Evolutionary conservation across 116 monocot species (phyloP).

Genomic region (Cymodocea nodosa): DNA sequence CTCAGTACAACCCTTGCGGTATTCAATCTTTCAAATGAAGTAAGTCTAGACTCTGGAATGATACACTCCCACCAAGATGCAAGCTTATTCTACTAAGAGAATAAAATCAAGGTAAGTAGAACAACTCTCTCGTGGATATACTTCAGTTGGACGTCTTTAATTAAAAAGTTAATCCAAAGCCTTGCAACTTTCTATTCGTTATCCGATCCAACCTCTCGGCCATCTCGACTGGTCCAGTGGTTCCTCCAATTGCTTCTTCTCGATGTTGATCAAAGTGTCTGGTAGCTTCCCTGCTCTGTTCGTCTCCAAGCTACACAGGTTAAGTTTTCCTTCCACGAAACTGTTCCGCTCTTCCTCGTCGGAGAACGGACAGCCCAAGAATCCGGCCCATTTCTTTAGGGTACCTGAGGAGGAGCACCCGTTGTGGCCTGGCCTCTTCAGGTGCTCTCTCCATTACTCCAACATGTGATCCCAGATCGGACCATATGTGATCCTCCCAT

Average conservation of each 20-base stretch:
- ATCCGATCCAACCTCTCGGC: slow-evolving; percentile 12
- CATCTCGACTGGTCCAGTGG: slow-evolving; percentile 9
- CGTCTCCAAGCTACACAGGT: slow-evolving; percentile 6
- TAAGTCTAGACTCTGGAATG: too few relatives aligned
- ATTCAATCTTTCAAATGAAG: too few relatives aligned
- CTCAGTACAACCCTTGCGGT: too few relatives aligned
- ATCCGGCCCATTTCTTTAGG: slow-evolving; percentile 20
- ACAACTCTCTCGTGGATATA: too few relatives aligned
- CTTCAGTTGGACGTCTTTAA: too few relatives aligned
- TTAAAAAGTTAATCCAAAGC: slow-evolving; percentile 6
- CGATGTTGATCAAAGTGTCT: neutral
- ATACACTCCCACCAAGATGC: too few relatives aligned
- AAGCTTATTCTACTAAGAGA: too few relatives aligned
- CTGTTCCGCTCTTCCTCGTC: too few relatives aligned
- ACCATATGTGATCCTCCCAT: neutral
- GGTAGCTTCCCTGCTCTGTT: neutral
- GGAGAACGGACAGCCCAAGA: too few relatives aligned
- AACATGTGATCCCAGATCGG: slow-evolving; percentile 40
- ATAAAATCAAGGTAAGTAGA: too few relatives aligned
- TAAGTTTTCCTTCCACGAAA: slow-evolving; percentile 4
- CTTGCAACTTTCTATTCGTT: slow-evolving; percentile 1
- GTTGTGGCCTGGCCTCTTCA: neutral
- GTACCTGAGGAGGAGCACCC: neutral
- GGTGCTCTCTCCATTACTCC: slow-evolving; percentile 25
- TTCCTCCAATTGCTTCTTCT: slow-evolving; percentile 12